Evolutionary conservation across 2,329 filamentous ascomycete species (phyloP), one percentile per base, ranked within the genome.

Genomic region (Teratosphaeria nubilosa): DNA sequence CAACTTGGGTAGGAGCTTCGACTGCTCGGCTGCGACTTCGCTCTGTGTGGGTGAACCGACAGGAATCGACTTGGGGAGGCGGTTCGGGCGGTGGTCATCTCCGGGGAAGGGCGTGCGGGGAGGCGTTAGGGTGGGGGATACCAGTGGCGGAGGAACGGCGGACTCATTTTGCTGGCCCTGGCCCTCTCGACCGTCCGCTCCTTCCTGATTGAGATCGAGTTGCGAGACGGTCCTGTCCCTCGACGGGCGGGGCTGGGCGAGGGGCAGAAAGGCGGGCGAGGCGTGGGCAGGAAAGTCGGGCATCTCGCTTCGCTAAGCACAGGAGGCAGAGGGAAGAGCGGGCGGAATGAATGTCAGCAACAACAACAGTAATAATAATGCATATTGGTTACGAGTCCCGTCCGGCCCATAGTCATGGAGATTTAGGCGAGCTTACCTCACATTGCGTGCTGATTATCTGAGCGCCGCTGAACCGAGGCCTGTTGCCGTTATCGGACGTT

Each of bases 1-100:
- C 1, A 97, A 78, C 14, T 79, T 82, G 64, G 87, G 80, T 6
- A 96, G 82, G 24, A 96, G 79, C 59, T 83, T 85, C 0, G 90
- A 90, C 32, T 82, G 85, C 86, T 55, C 77, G 75, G 25, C 20
- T 16, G 56, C 61, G 60, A 69, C 62, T 27, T 72, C 71, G 22
- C 69, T 67, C 55, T 76, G 48, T 20, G 54, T 41, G 11, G 58
- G 57, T 24, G 58, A 57, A 10, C 58, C 75, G 32, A 80, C 74
- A 3, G 77, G 75, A 31, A 76, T 72, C 20, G 75, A 77, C 68
- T 59, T 72, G 59, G 68, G 73, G 68, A 69, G 72, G 70, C 62
- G 72, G 69, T 70, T 62, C 56, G 65, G 64, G 65, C 69, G 68
- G 60, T 65, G 62, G 59, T 66, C 58, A 65, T 64, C 22, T 13